A percentile compares a stretch with the other conserved stretches of the same genome.
These are phyloP conservation scores for Populus alba DNA, from an alignment of 345 rosid species.

Conservation along the genomic window DNA sequence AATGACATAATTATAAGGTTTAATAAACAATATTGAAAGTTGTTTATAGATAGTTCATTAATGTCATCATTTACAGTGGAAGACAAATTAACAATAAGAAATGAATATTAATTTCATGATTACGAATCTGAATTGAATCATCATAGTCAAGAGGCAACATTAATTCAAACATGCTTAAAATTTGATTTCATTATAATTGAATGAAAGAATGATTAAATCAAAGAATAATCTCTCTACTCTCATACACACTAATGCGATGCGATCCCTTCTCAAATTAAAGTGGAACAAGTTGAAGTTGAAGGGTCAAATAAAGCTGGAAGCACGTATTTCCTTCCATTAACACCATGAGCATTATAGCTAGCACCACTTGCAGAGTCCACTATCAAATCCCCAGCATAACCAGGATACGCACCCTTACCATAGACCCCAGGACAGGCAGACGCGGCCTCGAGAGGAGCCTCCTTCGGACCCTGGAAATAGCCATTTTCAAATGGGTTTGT, in stretches of 20 bases:
- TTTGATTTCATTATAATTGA: neutral
- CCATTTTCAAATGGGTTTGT: slow-evolving; percentile 34
- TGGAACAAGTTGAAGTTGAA: slow-evolving; percentile 19
- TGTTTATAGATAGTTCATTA: too few species aligned
- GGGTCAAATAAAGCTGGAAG: slow-evolving; percentile 33
- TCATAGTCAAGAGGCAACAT: neutral
- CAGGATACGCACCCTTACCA: slow-evolving; percentile 31
- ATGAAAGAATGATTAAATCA: neutral
- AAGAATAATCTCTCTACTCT: neutral
- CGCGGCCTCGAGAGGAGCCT: slow-evolving; percentile 32
- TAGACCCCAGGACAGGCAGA: slow-evolving; percentile 28
- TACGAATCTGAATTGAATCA: too few species aligned
- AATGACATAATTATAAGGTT: too few species aligned
- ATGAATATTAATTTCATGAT: too few species aligned
- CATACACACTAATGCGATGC: neutral
- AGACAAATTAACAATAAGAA: too few species aligned
- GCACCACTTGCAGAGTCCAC: slow-evolving; percentile 25
- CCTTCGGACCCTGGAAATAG: slow-evolving; percentile 30
- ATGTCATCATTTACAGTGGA: too few species aligned
- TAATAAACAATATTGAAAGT: too few species aligned
- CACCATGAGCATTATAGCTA: slow-evolving; percentile 27
- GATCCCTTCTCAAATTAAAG: neutral
- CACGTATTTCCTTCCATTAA: slow-evolving; percentile 29
- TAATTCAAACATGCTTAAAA: neutral
- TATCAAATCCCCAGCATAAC: slow-evolving; percentile 26